A percentile compares a stretch with the other conserved stretches of the same genome.
Conservation (phyloP, 331 rosid species). For the Rosa hybrid region DNA sequence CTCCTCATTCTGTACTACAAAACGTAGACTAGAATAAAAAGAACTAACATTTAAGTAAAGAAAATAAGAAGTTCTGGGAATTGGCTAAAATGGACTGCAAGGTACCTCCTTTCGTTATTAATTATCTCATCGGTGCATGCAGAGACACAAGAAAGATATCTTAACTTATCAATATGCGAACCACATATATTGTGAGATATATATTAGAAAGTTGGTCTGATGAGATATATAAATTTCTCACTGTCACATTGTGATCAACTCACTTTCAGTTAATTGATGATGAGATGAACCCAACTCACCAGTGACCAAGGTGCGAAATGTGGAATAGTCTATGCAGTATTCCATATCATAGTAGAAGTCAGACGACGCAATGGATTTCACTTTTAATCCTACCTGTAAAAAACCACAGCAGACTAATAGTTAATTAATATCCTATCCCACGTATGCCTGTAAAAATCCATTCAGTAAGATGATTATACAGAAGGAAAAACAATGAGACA, state of each 20-base stretch:
- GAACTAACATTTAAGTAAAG: too few species aligned
- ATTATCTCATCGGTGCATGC: too few species aligned
- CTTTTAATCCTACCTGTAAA: slow-evolving; percentile 61
- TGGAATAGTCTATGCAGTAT: slow-evolving; percentile 86
- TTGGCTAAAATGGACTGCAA: too few species aligned
- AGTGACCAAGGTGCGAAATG: slow-evolving; percentile 56
- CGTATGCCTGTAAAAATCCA: neutral
- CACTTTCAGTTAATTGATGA: neutral
- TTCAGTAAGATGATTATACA: slow-evolving; percentile 15
- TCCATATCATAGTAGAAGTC: slow-evolving; percentile 91
- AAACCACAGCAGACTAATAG: neutral
- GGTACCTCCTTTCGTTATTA: too few species aligned
- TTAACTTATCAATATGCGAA: neutral
- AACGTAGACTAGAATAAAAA: too few species aligned
- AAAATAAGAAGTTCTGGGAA: too few species aligned
- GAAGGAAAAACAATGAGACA: slow-evolving; percentile 6
- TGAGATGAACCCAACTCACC: slow-evolving; percentile 36
- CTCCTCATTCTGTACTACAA: too few species aligned
- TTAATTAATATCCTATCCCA: neutral
- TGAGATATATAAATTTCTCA: too few species aligned
- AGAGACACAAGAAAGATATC: too few species aligned
- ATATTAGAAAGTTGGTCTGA: too few species aligned
- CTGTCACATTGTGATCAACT: too few species aligned
- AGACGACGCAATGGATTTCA: slow-evolving; percentile 43
- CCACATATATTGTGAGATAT: too few species aligned